Conservation (phyloP, 1,139 yeast genomes). For the Meyerozyma elateridarum region DNA sequence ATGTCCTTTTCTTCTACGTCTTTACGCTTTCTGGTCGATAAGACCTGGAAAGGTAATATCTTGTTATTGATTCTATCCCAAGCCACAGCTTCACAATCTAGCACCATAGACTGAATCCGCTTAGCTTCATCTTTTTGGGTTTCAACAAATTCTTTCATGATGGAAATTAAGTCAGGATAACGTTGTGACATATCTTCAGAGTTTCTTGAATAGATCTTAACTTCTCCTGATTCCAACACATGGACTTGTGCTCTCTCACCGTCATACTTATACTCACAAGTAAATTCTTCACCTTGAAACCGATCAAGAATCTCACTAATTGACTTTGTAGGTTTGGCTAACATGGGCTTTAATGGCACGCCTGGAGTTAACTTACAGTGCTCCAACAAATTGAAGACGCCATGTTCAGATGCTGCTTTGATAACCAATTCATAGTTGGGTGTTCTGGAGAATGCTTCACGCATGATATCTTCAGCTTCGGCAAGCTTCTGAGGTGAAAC, state of each 20-base stretch:
- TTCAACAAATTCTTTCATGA: slow-evolving; percentile 57
- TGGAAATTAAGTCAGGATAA: slow-evolving; percentile 82
- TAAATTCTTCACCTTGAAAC: slow-evolving; percentile 78
- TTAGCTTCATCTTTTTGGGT: slow-evolving; percentile 28
- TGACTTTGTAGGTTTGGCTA: slow-evolving; percentile 95
- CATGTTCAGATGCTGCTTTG: slow-evolving; percentile 58
- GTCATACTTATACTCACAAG: slow-evolving; percentile 95
- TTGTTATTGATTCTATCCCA: slow-evolving; percentile 77
- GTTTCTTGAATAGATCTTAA: slow-evolving; percentile 83
- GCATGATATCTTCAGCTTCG: slow-evolving; percentile 70
- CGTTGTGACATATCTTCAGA: slow-evolving; percentile 96
- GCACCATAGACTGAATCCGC: slow-evolving; percentile 51
- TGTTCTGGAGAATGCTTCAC: slow-evolving; percentile 85
- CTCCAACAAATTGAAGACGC: slow-evolving; percentile 59
- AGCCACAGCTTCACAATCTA: slow-evolving; percentile 99
- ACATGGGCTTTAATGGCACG: slow-evolving; percentile 93
- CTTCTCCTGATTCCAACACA: slow-evolving; percentile 58
- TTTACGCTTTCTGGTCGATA: slow-evolving; percentile 90
- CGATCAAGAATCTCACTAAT: slow-evolving; percentile 85
- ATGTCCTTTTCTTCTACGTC: slow-evolving; percentile 85
- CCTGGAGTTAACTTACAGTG: slow-evolving; percentile 83
- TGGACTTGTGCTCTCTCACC: slow-evolving; percentile 98
- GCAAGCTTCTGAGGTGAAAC: slow-evolving; percentile 38
- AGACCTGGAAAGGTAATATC: slow-evolving; percentile 87
- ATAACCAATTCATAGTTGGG: slow-evolving; percentile 86